These are phyloP conservation scores for Haplographium delicatum DNA, from an alignment of 495 filamentous ascomycete genomes.

Conservation along the genomic window DNA sequence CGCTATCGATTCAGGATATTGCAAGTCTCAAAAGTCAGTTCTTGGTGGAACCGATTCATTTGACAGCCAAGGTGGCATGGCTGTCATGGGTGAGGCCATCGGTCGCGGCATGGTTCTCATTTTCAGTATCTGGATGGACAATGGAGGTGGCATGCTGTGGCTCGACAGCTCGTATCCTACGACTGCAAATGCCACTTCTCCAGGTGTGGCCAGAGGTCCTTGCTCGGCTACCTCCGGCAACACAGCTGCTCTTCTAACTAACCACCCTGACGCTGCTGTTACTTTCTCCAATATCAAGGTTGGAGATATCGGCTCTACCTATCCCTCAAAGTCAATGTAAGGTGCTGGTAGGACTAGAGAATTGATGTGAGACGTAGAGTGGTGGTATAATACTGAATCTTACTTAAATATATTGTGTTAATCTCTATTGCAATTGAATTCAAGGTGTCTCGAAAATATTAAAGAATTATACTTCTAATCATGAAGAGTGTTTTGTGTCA, in stretches of 20 bases:
- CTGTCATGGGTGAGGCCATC: constrained; percentile 48
- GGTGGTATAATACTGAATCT: too few species aligned
- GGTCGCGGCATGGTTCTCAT: constrained; percentile 58
- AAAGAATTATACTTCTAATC: too few species aligned
- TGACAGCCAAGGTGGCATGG: constrained; percentile 49
- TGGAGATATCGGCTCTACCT: constrained; percentile 56
- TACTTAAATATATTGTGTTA: too few species aligned
- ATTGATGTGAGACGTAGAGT: too few species aligned
- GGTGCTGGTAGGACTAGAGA: background rate
- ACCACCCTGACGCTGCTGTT: constrained; percentile 49
- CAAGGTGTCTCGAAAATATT: too few species aligned
- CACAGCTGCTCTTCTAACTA: constrained; percentile 51
- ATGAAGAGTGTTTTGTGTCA: too few species aligned
- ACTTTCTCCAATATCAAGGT: constrained; percentile 62
- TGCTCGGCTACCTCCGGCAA: constrained; percentile 56
- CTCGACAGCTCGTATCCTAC: constrained; percentile 69
- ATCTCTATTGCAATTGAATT: too few species aligned
- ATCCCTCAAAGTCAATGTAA: constrained; percentile 6
- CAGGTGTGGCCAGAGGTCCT: constrained; percentile 64
- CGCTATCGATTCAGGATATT: constrained; percentile 53
- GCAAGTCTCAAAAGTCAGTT: constrained; percentile 50
- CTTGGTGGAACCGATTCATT: constrained; percentile 55
- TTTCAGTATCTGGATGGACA: constrained; percentile 65
- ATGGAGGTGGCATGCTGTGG: constrained; percentile 74
- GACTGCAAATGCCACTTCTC: constrained; percentile 40